Base-by-base conservation (phyloP, 2,329 filamentous ascomycete genomes). In the Alternaria arbusti region DNA sequence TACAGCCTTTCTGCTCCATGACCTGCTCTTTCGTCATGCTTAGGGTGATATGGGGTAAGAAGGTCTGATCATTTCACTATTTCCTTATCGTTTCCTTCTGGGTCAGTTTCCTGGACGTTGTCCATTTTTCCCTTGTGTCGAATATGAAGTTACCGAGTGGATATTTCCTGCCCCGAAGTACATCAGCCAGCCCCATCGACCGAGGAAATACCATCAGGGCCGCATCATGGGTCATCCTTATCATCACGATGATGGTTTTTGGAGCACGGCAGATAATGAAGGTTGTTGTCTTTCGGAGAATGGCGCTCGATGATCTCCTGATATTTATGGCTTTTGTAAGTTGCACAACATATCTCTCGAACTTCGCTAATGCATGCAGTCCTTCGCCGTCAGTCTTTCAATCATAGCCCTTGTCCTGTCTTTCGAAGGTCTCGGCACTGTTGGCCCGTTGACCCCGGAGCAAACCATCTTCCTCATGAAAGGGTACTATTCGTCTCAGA, bases 261-360 rank as follows among this genome's bases (percentile, higher is more conserved):
- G 59, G 76, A 17, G 63, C 68, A 12, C 69, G 75, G 17, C 69
- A 75, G 54, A 51, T 65, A 12, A 73, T 76, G 64, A 77, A 76
- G 54, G 67, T 68, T 9, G 58, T 70, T 3, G 66, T 75, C 5
- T 66, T 70, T 22, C 67, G 72, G 54, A 75, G 67, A 47, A 52
- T 74, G 9, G 62, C 63, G 10, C 15, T 74, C 17, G 77, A 79
- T 57, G 77, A 78, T 40, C 46, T 74, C 1, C 66, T 78, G 52
- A 75, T 76, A n/a, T 51, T 78, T 4, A 11, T 73, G 17, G 74
- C 74, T 32, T 74, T 73, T n/a, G 77, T 78, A 70, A 62, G 75
- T 47, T 13, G 20, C 6, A 20, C 1, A 55, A 9, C 1, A 12
- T 1, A 12, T 5, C 8, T 30, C 13, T 9, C 8, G 10, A 4